Conservation (phyloP, 192 early-diverging fungal species). For the Allomyces arbusculus region DNA sequence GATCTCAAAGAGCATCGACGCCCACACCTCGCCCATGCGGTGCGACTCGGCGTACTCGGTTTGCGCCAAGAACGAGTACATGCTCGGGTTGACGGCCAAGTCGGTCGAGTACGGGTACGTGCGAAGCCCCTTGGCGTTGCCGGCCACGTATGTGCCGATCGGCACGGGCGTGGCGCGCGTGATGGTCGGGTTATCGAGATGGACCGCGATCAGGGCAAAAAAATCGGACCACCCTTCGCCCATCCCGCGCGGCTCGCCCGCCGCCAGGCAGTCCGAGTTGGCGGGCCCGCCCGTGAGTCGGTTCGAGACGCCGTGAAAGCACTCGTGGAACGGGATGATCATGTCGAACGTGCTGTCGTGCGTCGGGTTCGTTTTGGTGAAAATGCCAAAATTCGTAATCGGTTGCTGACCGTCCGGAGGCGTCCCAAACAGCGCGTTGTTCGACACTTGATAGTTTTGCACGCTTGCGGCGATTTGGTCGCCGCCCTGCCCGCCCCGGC, state of each 20-base stretch:
- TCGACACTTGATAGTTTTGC: slow-evolving; percentile 16
- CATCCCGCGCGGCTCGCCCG: too few species aligned
- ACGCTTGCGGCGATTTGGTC: slow-evolving; percentile 24
- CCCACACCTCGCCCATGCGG: not conserved
- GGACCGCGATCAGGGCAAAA: slow-evolving; percentile 39
- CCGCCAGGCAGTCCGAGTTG: too few species aligned
- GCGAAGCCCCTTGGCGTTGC: slow-evolving; percentile 1
- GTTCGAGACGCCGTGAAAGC: too few species aligned
- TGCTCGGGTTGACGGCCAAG: slow-evolving; percentile 10
- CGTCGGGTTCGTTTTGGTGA: too few species aligned
- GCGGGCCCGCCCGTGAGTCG: too few species aligned
- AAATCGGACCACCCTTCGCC: slow-evolving; percentile 1
- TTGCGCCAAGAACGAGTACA: too few species aligned
- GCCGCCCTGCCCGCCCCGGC: slow-evolving; percentile 21
- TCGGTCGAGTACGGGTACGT: slow-evolving; percentile 21
- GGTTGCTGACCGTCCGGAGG: slow-evolving; percentile 13
- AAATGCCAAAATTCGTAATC: too few species aligned
- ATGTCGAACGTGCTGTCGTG: too few species aligned
- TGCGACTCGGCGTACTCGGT: not conserved
- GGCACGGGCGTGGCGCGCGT: slow-evolving; percentile 20
- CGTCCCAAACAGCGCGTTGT: slow-evolving; percentile 41
- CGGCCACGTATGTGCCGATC: slow-evolving; percentile 17
- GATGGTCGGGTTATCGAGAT: slow-evolving; percentile 12
- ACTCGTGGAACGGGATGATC: too few species aligned
- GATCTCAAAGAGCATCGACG: slow-evolving; percentile 7